Conservation (phyloP, 805 yeast genomes). For the Candida ficus region DNA sequence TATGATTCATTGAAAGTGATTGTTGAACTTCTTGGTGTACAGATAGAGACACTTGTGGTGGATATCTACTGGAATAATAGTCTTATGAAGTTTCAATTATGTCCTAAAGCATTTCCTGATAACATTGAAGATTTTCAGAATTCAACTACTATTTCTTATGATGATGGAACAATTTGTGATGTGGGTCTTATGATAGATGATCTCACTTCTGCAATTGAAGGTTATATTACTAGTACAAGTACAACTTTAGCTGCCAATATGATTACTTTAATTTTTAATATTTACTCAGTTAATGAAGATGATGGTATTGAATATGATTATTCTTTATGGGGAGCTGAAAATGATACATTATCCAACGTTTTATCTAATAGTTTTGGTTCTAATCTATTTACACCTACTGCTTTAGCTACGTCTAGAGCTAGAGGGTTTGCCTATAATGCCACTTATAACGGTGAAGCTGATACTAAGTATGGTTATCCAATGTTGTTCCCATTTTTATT, state of each 20-base stretch:
- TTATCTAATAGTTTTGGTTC: conserved; percentile 13
- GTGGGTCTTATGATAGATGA: conserved; percentile 22
- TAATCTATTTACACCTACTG: conserved; percentile 27
- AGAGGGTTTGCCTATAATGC: conserved; percentile 15
- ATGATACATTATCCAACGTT: conserved; percentile 24
- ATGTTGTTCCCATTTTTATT: conserved; percentile 31
- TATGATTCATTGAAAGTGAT: conserved; percentile 26
- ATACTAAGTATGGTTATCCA: conserved; percentile 28
- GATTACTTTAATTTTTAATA: conserved; percentile 35
- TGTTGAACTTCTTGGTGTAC: conserved; percentile 33
- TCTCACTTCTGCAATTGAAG: conserved; percentile 26
- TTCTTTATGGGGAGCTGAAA: conserved; percentile 7
- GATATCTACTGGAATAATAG: conserved; percentile 55
- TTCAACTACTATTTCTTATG: conserved; percentile 11
- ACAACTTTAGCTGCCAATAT: conserved; percentile 42
- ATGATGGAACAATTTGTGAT: conserved; percentile 16
- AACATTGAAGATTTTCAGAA: background rate
- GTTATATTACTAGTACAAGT: conserved; percentile 36
- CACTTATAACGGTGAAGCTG: conserved; percentile 10
- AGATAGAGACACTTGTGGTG: conserved; percentile 41
- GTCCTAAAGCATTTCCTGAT: conserved; percentile 42
- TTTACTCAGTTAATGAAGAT: conserved; percentile 20
- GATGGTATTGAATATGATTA: conserved; percentile 1
- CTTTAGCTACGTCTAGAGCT: conserved; percentile 20
- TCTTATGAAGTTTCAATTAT: conserved; percentile 46